Conservation (phyloP, 2,329 filamentous ascomycete genomes). For the Fusarium neocosmosporiellum region DNA sequence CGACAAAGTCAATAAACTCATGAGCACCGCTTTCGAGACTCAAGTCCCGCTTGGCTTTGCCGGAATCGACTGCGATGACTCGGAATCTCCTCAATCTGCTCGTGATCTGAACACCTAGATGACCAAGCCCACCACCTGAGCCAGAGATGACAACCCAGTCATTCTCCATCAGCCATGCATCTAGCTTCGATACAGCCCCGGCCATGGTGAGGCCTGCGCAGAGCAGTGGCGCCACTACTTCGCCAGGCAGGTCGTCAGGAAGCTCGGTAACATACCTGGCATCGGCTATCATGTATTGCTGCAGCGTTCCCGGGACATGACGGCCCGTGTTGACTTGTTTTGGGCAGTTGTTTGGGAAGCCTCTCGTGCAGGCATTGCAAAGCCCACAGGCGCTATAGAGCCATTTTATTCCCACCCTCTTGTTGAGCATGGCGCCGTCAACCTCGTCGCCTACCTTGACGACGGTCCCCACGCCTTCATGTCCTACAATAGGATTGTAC, state of each 20-base stretch:
- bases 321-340: conserved; percentile 55
- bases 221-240: conserved; percentile 44
- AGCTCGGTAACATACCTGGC: conserved; percentile 44
- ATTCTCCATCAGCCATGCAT: not conserved
- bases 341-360: conserved; percentile 53
- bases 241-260: conserved; percentile 27
- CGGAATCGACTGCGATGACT: conserved; percentile 46
- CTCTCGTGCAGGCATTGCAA: conserved; percentile 50
- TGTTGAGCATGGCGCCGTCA: conserved; percentile 42
- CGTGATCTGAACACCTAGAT: conserved; percentile 49
- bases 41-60: conserved; percentile 33
- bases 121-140: conserved; percentile 48
- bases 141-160: conserved; percentile 49
- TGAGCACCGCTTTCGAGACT: conserved; percentile 41
- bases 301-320: conserved; percentile 48
- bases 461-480: conserved; percentile 47
- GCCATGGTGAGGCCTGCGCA: conserved; percentile 50
- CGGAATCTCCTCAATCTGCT: conserved; percentile 27
- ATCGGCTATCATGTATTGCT: conserved; percentile 47
- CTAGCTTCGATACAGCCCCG: conserved; percentile 39
- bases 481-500: conserved; percentile 43
- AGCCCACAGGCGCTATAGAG: conserved; percentile 54
- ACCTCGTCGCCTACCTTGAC: conserved; percentile 46
- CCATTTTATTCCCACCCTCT: conserved; percentile 58
- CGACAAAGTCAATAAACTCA: conserved; percentile 43